These are phyloP conservation scores for Scytalidium sp. DNA, from an alignment of 2,329 filamentous ascomycete genomes.

Conservation along the genomic window DNA sequence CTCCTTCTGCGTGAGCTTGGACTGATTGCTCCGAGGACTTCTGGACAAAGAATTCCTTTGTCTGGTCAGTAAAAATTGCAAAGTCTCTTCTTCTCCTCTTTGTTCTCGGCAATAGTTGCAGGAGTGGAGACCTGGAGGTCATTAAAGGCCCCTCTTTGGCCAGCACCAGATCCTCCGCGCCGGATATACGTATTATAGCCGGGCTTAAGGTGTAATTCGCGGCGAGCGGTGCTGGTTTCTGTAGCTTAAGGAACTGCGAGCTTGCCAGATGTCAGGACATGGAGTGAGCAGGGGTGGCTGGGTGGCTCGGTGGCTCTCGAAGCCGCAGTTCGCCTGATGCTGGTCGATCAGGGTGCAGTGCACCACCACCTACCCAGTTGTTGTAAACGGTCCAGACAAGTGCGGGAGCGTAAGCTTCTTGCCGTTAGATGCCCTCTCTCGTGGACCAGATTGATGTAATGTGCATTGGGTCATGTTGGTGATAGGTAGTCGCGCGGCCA, in stretches of 20 bases:
- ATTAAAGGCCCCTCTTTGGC: no score
- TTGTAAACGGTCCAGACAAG: not conserved
- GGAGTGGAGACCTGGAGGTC: no score
- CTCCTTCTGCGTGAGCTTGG: not conserved
- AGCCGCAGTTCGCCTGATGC: not conserved
- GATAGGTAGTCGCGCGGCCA: not conserved
- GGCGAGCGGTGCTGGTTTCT: no score
- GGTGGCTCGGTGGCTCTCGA: no score
- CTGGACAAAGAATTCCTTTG: not conserved
- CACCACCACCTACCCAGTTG: not conserved
- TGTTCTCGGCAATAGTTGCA: no score
- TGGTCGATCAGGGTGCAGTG: not conserved
- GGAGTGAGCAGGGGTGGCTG: no score
- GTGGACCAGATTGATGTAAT: not conserved
- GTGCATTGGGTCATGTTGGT: not conserved
- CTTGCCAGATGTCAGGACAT: no score
- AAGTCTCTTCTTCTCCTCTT: no score
- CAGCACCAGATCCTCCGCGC: no score
- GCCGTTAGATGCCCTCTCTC: not conserved
- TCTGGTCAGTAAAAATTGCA: not conserved
- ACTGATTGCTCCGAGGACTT: not conserved
- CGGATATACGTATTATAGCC: no score
- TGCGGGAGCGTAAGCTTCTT: not conserved
- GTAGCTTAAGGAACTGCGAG: no score
- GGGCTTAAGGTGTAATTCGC: no score